These are phyloP conservation scores for Chernovozyma aurita DNA, from an alignment of 1,139 yeast species.

Conservation along the genomic window DNA sequence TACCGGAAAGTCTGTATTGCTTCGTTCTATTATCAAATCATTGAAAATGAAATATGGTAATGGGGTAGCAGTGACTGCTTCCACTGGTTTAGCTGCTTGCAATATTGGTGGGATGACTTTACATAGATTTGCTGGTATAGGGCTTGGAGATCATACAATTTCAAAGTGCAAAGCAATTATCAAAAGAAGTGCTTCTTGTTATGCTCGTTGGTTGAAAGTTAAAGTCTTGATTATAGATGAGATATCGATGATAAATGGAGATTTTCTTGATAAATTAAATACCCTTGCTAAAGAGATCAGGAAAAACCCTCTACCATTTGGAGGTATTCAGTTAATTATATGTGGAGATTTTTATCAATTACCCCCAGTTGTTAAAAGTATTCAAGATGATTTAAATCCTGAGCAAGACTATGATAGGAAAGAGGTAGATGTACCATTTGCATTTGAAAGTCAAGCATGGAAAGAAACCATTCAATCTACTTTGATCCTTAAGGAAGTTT, in stretches of 20 bases:
- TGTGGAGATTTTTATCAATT: slow-evolving; percentile 91
- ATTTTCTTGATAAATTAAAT: slow-evolving; percentile 66
- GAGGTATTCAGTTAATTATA: slow-evolving; percentile 80
- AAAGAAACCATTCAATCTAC: slow-evolving; percentile 56
- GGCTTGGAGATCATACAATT: slow-evolving; percentile 50
- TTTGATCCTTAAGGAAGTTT: slow-evolving; percentile 72
- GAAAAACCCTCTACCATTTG: slow-evolving; percentile 58
- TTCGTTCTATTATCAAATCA: slow-evolving; percentile 64
- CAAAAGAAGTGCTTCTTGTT: slow-evolving; percentile 48
- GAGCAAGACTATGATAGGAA: slow-evolving; percentile 12
- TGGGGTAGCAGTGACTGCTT: slow-evolving; percentile 82
- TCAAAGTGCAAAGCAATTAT: slow-evolving; percentile 49
- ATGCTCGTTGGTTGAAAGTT: slow-evolving; percentile 56
- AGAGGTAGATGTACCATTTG: slow-evolving; percentile 38
- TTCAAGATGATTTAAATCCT: slow-evolving; percentile 9
- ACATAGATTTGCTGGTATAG: slow-evolving; percentile 85
- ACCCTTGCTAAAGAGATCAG: slow-evolving; percentile 56
- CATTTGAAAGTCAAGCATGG: slow-evolving; percentile 83
- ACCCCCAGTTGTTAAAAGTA: slow-evolving; percentile 64
- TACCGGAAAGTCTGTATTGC: slow-evolving; percentile 83
- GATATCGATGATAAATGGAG: slow-evolving; percentile 84
- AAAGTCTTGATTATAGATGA: slow-evolving; percentile 79
- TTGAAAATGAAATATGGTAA: slow-evolving; percentile 43
- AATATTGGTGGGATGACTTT: slow-evolving; percentile 85
- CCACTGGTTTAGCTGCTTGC: slow-evolving; percentile 91